Percentiles rank a stretch among this genome's conserved stretches.
phyloP scores from a whole-genome alignment of 306 rosid species.

The Datisca glomerata region DNA sequence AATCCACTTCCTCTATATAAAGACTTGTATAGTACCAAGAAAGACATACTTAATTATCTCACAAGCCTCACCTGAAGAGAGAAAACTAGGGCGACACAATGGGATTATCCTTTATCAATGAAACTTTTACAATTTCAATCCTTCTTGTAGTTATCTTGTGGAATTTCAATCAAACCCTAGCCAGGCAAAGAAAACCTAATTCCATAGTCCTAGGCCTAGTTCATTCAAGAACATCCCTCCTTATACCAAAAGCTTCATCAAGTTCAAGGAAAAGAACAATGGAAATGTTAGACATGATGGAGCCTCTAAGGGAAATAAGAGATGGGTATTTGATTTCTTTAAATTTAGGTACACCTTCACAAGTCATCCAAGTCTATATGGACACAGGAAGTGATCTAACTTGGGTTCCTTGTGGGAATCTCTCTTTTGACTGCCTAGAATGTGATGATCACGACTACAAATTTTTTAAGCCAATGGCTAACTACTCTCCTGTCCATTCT shows the following conservation, averaged over 20 bases:
- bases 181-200: slow-evolving; percentile 1
- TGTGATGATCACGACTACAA: slow-evolving; percentile 25
- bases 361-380: slow-evolving; percentile 36
- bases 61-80: too few relatives aligned
- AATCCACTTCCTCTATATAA: too few relatives aligned
- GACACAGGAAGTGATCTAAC: slow-evolving; percentile 54
- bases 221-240: slow-evolving; percentile 23
- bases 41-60: too few relatives aligned
- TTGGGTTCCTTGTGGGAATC: slow-evolving; percentile 50
- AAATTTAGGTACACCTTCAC: slow-evolving; percentile 37
- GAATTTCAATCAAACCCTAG: slow-evolving; percentile 12
- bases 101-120: too few relatives aligned
- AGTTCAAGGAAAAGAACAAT: slow-evolving; percentile 8
- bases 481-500: slow-evolving; percentile 32
- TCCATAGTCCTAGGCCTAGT: slow-evolving; percentile 26
- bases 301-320: slow-evolving; percentile 34
- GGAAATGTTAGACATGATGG: slow-evolving; percentile 18
- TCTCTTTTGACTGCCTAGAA: slow-evolving; percentile 35
- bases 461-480: slow-evolving; percentile 7
- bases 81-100: too few relatives aligned
- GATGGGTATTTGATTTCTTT: slow-evolving; percentile 41
- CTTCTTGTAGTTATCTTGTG: slow-evolving; percentile 8
- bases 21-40: too few relatives aligned
- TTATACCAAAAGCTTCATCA: slow-evolving; percentile 10
- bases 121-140: too few relatives aligned